phyloP scores from a whole-genome alignment of 139 green algal species.

The Tetradesmus obliquus region DNA sequence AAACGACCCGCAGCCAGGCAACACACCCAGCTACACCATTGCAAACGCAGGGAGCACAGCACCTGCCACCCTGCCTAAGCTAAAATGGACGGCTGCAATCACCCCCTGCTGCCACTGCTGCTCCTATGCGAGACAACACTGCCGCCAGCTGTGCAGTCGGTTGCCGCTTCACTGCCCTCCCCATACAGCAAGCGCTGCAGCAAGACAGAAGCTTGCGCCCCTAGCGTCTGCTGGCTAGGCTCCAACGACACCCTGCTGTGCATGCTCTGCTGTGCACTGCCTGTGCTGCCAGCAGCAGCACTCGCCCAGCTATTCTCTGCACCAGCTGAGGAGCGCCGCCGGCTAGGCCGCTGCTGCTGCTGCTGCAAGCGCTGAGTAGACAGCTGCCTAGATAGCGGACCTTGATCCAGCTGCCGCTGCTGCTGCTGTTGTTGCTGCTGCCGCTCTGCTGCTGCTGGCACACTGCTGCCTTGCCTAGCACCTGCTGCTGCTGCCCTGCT shows the following conservation, averaged over 20 bases:
- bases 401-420: neutral
- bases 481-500: neutral
- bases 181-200: conserved; percentile 6
- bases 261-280: neutral
- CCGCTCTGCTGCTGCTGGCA: neutral
- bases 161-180: neutral
- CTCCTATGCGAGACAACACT: neutral
- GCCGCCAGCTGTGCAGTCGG: neutral
- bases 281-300: neutral
- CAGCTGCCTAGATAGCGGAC: neutral
- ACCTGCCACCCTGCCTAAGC: too few relatives aligned
- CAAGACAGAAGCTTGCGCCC: neutral
- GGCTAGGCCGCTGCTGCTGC: neutral
- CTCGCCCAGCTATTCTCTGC: neutral
- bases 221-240: neutral
- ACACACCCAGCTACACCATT: too few relatives aligned
- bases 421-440: neutral
- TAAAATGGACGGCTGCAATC: too few relatives aligned
- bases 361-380: neutral
- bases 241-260: neutral
- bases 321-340: neutral
- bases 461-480: neutral
- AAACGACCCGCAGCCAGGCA: too few relatives aligned
- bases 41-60: too few relatives aligned
- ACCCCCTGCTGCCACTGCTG: conserved; percentile 1